Conservation (phyloP, 345 rosid genomes). For the Hirschfeldia incana region DNA sequence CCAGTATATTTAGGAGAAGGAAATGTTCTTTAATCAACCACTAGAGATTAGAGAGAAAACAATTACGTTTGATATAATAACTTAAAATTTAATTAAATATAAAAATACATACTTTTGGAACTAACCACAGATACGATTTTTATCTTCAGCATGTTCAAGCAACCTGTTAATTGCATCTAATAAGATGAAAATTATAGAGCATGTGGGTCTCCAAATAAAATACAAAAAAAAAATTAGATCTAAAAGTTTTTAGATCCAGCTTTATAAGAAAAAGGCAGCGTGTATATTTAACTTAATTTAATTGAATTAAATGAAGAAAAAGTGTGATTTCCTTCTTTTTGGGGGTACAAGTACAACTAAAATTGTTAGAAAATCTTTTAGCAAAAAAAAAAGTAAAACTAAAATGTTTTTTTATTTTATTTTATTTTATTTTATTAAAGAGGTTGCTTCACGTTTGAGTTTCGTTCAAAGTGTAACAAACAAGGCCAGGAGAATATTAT, state of each 20-base stretch:
- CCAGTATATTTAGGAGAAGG: background rate
- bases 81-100: background rate
- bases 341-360: slow-evolving; percentile 14
- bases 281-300: background rate
- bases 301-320: background rate
- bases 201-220: background rate
- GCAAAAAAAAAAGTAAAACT: no score
- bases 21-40: background rate
- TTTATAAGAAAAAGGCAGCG: background rate
- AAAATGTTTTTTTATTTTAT: no score
- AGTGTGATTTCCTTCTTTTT: background rate
- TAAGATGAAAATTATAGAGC: background rate
- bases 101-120: background rate
- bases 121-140: background rate
- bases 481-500: slow-evolving; percentile 24
- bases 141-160: background rate
- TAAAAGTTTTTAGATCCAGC: background rate
- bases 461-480: slow-evolving; percentile 18
- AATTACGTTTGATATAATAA: background rate
- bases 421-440: background rate
- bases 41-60: background rate
- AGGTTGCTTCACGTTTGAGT: slow-evolving; percentile 36
- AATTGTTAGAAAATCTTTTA: background rate
- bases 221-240: background rate
- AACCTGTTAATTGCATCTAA: background rate